These are phyloP conservation scores for Glycine latifolia DNA, from an alignment of 306 rosid species.

Conservation along the genomic window DNA sequence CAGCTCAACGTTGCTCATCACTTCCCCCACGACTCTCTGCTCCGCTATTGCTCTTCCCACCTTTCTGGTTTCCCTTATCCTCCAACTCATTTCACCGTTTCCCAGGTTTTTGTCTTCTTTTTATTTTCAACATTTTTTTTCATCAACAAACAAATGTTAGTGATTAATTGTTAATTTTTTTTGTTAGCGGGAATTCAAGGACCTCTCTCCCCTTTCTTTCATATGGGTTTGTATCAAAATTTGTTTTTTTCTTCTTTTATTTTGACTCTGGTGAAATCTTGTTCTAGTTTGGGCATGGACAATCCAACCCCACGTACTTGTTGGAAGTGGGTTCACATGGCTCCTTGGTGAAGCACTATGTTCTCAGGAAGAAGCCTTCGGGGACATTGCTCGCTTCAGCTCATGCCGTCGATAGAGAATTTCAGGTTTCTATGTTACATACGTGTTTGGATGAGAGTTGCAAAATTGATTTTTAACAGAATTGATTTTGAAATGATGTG, in stretches of 20 bases:
- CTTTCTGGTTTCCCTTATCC: slow-evolving; percentile 70
- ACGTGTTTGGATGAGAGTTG: no score
- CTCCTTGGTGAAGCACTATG: slow-evolving; percentile 66
- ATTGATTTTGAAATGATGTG: no score
- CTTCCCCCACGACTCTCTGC: slow-evolving; percentile 62
- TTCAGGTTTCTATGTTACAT: slow-evolving; percentile 55
- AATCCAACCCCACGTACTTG: slow-evolving; percentile 92
- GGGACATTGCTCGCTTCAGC: slow-evolving; percentile 85
- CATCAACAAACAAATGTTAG: no score
- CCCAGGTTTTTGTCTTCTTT: slow-evolving; percentile 61
- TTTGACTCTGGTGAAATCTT: background rate
- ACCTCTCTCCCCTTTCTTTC: background rate
- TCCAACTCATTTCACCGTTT: slow-evolving; percentile 66
- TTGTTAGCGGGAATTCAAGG: no score
- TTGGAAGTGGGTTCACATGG: slow-evolving; percentile 63
- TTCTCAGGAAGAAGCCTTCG: slow-evolving; percentile 90
- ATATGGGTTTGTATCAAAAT: slow-evolving; percentile 23
- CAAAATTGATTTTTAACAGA: no score
- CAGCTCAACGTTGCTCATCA: slow-evolving; percentile 50
- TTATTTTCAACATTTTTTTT: no score
- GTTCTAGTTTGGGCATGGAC: slow-evolving; percentile 91
- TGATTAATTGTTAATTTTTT: no score
- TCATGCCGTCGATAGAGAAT: slow-evolving; percentile 96
- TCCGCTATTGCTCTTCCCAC: slow-evolving; percentile 73
- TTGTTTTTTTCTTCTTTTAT: background rate